These are phyloP conservation scores for Angophora floribunda DNA, from an alignment of 345 rosid species.

Conservation along the genomic window DNA sequence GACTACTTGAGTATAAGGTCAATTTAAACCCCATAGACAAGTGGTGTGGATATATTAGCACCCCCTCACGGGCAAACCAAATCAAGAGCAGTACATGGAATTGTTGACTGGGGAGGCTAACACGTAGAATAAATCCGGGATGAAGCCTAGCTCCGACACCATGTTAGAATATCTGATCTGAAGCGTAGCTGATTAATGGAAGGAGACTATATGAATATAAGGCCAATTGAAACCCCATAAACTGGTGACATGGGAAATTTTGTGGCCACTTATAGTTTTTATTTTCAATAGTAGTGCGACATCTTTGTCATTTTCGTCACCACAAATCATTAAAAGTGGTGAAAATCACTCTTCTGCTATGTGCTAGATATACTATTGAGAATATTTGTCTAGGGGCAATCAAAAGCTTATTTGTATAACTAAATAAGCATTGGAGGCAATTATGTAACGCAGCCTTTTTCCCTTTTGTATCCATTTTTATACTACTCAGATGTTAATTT, in stretches of 20 bases:
- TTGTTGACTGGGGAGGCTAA: neutral
- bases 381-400: neutral
- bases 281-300: neutral
- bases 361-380: neutral
- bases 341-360: neutral
- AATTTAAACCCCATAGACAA: neutral
- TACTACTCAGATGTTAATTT: neutral
- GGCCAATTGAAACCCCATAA: neutral
- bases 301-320: neutral
- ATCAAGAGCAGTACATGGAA: neutral
- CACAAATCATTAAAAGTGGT: neutral
- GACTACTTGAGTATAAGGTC: neutral
- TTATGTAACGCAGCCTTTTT: neutral
- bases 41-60: neutral
- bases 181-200: neutral
- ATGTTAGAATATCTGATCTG: neutral
- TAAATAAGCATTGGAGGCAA: neutral
- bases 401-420: neutral
- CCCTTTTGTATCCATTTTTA: neutral
- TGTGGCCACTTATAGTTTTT: neutral
- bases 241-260: neutral
- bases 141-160: neutral
- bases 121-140: neutral
- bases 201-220: neutral
- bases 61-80: neutral